A percentile compares a stretch with the other conserved stretches of the same genome.
These are phyloP conservation scores for Parasitella parasitica DNA, from an alignment of 371 early-diverging fungal species.

Conservation along the genomic window DNA sequence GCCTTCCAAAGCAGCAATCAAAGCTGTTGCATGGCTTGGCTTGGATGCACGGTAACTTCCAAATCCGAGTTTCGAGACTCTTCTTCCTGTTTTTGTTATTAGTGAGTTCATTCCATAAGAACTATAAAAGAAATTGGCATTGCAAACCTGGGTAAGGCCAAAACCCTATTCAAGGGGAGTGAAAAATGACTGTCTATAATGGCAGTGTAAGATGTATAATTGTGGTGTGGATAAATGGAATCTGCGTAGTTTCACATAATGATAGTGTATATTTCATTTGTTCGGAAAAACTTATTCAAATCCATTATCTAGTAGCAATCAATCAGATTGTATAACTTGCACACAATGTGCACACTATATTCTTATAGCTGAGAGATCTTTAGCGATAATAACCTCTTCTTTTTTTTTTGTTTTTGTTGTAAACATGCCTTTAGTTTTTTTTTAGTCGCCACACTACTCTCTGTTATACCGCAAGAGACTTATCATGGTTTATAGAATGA, in stretches of 20 bases:
- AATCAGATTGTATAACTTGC: conserved; percentile 1
- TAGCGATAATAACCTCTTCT: background rate
- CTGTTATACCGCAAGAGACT: too few species aligned
- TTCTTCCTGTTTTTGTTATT: conserved; percentile 28
- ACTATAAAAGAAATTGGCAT: background rate
- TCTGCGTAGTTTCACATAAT: background rate
- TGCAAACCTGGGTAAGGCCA: background rate
- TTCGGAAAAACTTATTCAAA: background rate
- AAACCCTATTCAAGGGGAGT: background rate
- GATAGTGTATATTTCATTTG: background rate
- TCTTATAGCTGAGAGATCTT: background rate
- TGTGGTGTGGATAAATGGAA: background rate
- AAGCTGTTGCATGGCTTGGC: conserved; percentile 48
- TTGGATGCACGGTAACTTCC: conserved; percentile 57
- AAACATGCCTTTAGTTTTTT: too few species aligned
- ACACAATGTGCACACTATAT: background rate
- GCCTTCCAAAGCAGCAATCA: conserved; percentile 52
- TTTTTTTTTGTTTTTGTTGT: too few species aligned
- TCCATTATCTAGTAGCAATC: conserved; percentile 1
- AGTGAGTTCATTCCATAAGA: background rate
- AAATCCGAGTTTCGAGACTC: conserved; percentile 64
- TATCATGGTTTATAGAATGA: background rate
- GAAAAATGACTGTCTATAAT: background rate
- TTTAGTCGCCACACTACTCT: too few species aligned
- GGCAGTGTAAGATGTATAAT: too few species aligned